Evolutionary conservation across 1,284 basidiomycete species (phyloP), one percentile per base, ranked within the genome.

Genomic region (Neonothopanus nambi): DNA sequence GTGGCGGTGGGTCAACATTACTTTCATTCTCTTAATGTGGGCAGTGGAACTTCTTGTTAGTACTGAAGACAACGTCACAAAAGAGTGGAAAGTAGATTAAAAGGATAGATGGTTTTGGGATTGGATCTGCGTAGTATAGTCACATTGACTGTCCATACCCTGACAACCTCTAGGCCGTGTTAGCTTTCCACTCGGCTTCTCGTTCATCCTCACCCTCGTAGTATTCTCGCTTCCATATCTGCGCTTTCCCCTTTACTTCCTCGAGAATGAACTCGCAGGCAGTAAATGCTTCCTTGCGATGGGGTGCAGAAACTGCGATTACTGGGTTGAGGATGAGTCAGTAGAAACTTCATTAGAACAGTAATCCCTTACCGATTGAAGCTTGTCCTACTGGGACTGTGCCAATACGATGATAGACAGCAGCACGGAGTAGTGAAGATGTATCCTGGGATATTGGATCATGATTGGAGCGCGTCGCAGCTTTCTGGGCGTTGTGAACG

Each of bases 161-260:
- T 51, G n/a, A 41, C 47, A 20, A 3, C 28, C n/a, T 44, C 23
- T 39, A 60, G n/a, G n/a, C n/a, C 20, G 36, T 33, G 67, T 91
- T 92, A 52, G 77, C 79, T 70, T 92, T 92, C 90, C 89, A 92
- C 62, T 83, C 78, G 13, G 87, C 84, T 48, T 76, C 76, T 44
- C 75, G 77, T 36, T 84, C 82, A 49, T 68, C 67, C 60, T 81
- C 78, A 8, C 81, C 85, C 64, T 84, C 82, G 65, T 94, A 94
- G 62, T 84, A 89, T 66, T 95, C 93, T 62, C 87, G 73, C 73
- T 95, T 95, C 93, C 93, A 95, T 59, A 95, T 87, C 66, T 91
- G 91, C 30, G 81, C 91, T 60, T 82, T 85, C 56, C 73, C 71
- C 73, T 96, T 96, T 54, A 95, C 84, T 54, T 88, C 80, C 68